These are phyloP conservation scores for Colletotrichum lupini DNA, from an alignment of 2,329 filamentous ascomycete genomes.

Conservation along the genomic window DNA sequence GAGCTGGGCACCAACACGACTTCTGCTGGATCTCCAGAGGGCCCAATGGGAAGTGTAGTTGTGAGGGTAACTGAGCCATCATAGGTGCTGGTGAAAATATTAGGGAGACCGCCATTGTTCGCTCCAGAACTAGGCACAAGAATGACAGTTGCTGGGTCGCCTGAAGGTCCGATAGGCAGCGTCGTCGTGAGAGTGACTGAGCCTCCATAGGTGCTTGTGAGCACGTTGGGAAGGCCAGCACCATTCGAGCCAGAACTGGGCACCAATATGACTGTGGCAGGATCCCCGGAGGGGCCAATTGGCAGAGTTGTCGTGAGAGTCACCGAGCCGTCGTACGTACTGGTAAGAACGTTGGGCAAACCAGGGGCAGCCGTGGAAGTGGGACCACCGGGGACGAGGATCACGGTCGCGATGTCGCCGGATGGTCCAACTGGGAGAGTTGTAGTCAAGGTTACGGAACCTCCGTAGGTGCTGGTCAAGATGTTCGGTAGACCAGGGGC, in stretches of 20 bases:
- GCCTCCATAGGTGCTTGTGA: neutral
- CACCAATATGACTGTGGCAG: neutral
- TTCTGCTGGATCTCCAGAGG: neutral
- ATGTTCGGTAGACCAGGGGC: neutral
- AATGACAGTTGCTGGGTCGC: neutral
- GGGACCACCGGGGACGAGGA: neutral
- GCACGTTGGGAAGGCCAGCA: neutral
- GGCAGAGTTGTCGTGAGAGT: neutral
- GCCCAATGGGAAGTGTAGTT: neutral
- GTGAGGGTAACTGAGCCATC: too few species aligned
- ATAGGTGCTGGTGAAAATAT: neutral
- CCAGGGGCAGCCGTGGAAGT: neutral
- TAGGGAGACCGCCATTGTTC: neutral
- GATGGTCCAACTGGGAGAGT: neutral
- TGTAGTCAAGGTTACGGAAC: slow-evolving; percentile 5
- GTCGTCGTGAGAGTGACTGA: neutral
- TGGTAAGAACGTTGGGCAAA: neutral
- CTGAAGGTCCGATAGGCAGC: neutral
- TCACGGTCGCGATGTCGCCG: neutral
- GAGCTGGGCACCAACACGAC: neutral
- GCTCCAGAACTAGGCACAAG: neutral
- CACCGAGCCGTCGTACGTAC: neutral
- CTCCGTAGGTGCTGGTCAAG: slow-evolving; percentile 4
- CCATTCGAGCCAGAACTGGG: neutral
- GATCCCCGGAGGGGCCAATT: neutral